Evolutionary conservation across 306 rosid genomes (phyloP).

Genomic region (Adenanthera pavonina): DNA sequence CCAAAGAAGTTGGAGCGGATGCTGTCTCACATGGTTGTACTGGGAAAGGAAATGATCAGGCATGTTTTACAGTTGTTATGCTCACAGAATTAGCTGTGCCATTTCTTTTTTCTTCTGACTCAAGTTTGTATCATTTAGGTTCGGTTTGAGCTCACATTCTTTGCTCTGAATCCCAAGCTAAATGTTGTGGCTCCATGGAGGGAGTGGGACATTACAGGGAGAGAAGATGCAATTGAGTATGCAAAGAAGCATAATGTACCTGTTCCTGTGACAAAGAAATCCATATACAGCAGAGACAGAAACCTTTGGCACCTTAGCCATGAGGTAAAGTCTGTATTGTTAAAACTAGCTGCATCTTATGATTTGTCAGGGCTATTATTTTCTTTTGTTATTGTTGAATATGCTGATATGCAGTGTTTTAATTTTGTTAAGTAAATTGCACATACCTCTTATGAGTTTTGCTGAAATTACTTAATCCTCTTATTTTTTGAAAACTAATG

Average conservation of each 20-base stretch:
- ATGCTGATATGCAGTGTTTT: background rate
- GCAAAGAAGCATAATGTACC: constrained; percentile 92
- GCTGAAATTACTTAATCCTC: background rate
- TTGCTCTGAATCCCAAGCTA: constrained; percentile 88
- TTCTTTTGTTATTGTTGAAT: background rate
- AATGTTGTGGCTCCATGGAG: constrained; percentile 99
- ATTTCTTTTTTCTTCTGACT: constrained; percentile 38
- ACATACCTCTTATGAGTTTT: background rate
- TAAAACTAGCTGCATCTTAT: constrained; percentile 19
- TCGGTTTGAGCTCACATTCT: constrained; percentile 95
- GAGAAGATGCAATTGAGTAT: constrained; percentile 92
- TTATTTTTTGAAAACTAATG: background rate
- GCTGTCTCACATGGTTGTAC: constrained; percentile 99
- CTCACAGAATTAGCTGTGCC: background rate
- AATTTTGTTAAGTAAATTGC: background rate
- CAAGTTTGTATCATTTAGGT: constrained; percentile 54
- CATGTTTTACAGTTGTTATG: constrained; percentile 39
- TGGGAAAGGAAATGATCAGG: constrained; percentile 99
- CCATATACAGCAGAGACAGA: constrained; percentile 95
- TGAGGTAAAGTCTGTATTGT: constrained; percentile 62
- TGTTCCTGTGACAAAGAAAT: constrained; percentile 95
- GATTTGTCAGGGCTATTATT: constrained; percentile 19
- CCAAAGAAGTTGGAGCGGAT: constrained; percentile 96
- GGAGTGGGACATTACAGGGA: constrained; percentile 96
- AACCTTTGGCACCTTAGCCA: constrained; percentile 99